These are phyloP conservation scores for Calcarisporium arbuscula DNA, from an alignment of 2,329 filamentous ascomycete species.

Conservation along the genomic window DNA sequence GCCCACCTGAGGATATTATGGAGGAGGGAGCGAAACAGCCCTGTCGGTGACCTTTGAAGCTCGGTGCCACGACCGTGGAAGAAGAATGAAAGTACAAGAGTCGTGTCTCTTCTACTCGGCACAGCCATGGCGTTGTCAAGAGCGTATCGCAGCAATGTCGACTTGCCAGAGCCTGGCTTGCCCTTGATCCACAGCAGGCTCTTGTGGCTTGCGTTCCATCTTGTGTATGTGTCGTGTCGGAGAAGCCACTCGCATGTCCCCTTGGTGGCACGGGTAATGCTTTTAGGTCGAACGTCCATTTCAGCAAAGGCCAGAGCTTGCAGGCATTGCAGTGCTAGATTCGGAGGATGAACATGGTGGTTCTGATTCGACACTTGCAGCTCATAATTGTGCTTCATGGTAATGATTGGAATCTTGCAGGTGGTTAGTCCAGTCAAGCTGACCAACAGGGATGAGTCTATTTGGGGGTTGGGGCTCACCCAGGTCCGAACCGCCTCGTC, in stretches of 20 bases:
- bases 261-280: conserved; percentile 14
- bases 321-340: too few relatives aligned
- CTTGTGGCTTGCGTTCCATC: conserved; percentile 13
- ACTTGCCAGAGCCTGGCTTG: conserved; percentile 34
- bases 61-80: conserved; percentile 25
- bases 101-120: conserved; percentile 2
- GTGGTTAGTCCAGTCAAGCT: too few relatives aligned
- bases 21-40: conserved; percentile 28
- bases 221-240: conserved; percentile 14
- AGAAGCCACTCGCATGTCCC: conserved; percentile 28
- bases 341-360: too few relatives aligned
- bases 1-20: conserved; percentile 23
- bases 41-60: conserved; percentile 24
- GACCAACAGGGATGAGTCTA: too few relatives aligned
- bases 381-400: too few relatives aligned
- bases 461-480: too few relatives aligned
- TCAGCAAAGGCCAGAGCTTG: conserved; percentile 23
- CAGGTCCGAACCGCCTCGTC: too few relatives aligned
- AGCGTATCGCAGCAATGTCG: conserved; percentile 28
- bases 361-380: too few relatives aligned
- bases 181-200: conserved; percentile 32
- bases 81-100: conserved; percentile 26
- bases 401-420: too few relatives aligned
- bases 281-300: conserved; percentile 18
- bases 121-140: conserved; percentile 17